phyloP scores from a whole-genome alignment of 805 yeast species.

The Torulaspora maleeae region DNA sequence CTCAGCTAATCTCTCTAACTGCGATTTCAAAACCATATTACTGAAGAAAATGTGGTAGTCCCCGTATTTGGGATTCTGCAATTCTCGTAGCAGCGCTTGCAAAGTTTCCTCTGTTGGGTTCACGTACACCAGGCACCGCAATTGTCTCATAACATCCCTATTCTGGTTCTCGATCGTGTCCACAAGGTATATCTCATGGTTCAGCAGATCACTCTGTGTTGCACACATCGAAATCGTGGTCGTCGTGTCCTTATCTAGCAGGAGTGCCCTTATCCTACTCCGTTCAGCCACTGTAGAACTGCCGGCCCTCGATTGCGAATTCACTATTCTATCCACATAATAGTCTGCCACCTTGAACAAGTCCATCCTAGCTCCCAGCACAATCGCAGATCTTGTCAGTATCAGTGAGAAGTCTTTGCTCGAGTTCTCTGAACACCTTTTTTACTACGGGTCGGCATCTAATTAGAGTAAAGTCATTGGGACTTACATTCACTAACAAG shows the following conservation, averaged over 20 bases:
- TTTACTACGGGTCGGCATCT: neutral
- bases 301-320: conserved; percentile 19
- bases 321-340: conserved; percentile 41
- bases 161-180: conserved; percentile 59
- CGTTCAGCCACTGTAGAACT: conserved; percentile 24
- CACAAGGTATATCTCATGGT: conserved; percentile 78
- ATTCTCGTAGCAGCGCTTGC: conserved; percentile 55
- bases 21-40: conserved; percentile 67
- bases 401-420: neutral
- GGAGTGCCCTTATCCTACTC: conserved; percentile 59
- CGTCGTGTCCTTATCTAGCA: conserved; percentile 77
- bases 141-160: conserved; percentile 70
- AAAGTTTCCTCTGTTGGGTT: conserved; percentile 68
- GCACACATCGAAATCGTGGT: conserved; percentile 82
- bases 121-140: conserved; percentile 74
- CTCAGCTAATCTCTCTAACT: conserved; percentile 83
- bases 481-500: neutral
- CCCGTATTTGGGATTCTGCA: conserved; percentile 73
- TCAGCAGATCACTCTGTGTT: conserved; percentile 78
- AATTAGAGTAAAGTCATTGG: neutral
- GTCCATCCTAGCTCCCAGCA: conserved; percentile 36
- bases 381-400: neutral
- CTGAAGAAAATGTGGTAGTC: conserved; percentile 74
- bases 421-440: neutral
- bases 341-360: conserved; percentile 43